Base-by-base conservation (phyloP, 176 grass and related monocot genomes). In the Oryza punctata region DNA sequence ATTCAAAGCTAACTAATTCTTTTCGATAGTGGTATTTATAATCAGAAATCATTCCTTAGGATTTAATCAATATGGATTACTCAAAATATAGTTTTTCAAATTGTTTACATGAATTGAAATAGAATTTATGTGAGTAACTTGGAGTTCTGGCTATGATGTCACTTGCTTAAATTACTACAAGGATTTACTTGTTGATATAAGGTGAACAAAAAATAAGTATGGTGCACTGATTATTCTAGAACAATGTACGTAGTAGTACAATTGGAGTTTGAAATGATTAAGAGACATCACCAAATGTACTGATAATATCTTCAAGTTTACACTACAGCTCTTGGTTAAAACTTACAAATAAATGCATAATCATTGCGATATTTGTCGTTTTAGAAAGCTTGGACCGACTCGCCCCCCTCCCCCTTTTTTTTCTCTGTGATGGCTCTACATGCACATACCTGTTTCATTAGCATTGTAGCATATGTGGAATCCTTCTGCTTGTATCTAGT, bases 341-440 rank as follows among this genome's bases (percentile, higher is more conserved):
- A 69, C 35, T 47, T 75, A 46, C 5, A 63, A 76, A 49, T 69
- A 30, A 41, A 64, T 50, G 7, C 63, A 23, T 77, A 76, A 63
- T 85, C 3, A 46, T 84, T 69, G 11, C 10, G 24, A 63, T 23
- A 6, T 75, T 8, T 63, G 16, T 37, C 13, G 18, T 30, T 47
- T 85, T 76, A 54, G 23, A 21, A 74, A 49, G 41, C 69, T 63
- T 54, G 5, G 33, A 35, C 37, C 7, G 7, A n/a, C n/a, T n/a
- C n/a, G n/a, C n/a, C n/a, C n/a, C n/a, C 35, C 35, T 5, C 37
- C 37, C 37, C 7, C 1, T 7, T 1, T 4, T 1, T 38, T 38
- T 37, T 80, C 77, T 68, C 65, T 24, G 6, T 54, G 65, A 71
- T 75, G 64, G 8, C 33, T 69, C 72, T 85, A 59, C 47, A 82